Percentiles rank a stretch among this genome's conserved stretches.
Conservation (phyloP, 345 rosid genomes). For the Melaleuca alternifolia region DNA sequence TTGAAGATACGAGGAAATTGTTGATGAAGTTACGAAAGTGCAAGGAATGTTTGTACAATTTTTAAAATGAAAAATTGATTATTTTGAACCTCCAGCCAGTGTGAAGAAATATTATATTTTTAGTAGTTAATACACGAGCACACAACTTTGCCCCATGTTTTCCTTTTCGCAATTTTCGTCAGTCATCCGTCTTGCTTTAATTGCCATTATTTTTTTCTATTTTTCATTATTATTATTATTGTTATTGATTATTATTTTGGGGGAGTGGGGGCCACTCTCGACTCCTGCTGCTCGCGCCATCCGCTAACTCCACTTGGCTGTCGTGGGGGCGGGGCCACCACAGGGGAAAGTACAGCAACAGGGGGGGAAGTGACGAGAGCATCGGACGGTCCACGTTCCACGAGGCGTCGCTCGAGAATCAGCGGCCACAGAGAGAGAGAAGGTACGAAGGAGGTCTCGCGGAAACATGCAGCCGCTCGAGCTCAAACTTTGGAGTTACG, state of each 20-base stretch:
- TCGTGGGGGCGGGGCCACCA: background rate
- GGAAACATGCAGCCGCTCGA: constrained; percentile 73
- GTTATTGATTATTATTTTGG: too few species aligned
- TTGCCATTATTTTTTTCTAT: too few species aligned
- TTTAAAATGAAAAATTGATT: background rate
- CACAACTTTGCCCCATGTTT: background rate
- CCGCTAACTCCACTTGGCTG: too few species aligned
- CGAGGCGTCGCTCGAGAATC: background rate
- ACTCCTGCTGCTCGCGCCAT: too few species aligned
- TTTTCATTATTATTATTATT: too few species aligned
- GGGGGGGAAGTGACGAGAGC: background rate
- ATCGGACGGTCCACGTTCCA: background rate
- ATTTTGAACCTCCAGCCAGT: too few species aligned
- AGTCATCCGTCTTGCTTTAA: background rate
- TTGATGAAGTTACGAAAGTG: background rate
- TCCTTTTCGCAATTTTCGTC: background rate
- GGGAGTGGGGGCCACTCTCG: too few species aligned
- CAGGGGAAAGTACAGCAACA: background rate
- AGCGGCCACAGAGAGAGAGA: background rate
- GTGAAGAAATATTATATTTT: background rate
- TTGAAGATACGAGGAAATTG: background rate
- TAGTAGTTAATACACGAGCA: background rate
- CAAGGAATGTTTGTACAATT: background rate
- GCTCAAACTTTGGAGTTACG: constrained; percentile 60
- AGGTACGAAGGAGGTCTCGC: constrained; percentile 9